These are phyloP conservation scores for Berberis vulgaris DNA, from an alignment of 164 flowering plant species.

Conservation along the genomic window DNA sequence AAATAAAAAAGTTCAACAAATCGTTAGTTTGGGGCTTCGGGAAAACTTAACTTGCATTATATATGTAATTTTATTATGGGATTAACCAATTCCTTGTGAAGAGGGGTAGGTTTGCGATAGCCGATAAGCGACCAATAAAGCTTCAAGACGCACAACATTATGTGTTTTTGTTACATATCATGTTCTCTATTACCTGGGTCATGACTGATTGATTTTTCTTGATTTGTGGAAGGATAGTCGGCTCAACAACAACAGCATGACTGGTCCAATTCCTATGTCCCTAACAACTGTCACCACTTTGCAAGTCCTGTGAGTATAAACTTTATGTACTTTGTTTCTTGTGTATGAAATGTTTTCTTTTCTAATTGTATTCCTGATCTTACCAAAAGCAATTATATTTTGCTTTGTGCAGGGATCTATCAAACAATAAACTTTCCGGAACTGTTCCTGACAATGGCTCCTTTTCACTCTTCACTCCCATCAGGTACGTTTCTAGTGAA, in stretches of 20 bases:
- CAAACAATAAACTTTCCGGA: slow-evolving; percentile 49
- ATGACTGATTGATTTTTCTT: slow-evolving; percentile 1
- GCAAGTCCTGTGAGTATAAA: slow-evolving; percentile 53
- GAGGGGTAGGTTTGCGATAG: no score
- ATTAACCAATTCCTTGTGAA: no score
- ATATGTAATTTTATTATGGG: no score
- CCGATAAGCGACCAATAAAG: no score
- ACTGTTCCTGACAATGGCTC: slow-evolving; percentile 44
- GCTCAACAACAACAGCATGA: slow-evolving; percentile 58
- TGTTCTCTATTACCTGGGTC: background rate
- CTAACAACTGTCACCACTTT: slow-evolving; percentile 40
- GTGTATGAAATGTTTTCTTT: background rate
- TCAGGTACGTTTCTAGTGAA: slow-evolving; percentile 33
- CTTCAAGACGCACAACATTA: no score
- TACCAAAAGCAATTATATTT: background rate
- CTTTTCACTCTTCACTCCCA: slow-evolving; percentile 56
- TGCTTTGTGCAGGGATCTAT: slow-evolving; percentile 45
- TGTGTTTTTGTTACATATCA: no score
- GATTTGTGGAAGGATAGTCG: slow-evolving; percentile 27
- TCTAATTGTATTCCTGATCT: background rate
- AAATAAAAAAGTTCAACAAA: no score
- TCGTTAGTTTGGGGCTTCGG: no score
- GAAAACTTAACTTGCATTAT: no score
- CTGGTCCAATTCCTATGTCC: slow-evolving; percentile 46
- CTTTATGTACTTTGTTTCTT: background rate